These are phyloP conservation scores for Eremothecium sinecaudum DNA, from an alignment of 1,139 yeast genomes.

Conservation along the genomic window DNA sequence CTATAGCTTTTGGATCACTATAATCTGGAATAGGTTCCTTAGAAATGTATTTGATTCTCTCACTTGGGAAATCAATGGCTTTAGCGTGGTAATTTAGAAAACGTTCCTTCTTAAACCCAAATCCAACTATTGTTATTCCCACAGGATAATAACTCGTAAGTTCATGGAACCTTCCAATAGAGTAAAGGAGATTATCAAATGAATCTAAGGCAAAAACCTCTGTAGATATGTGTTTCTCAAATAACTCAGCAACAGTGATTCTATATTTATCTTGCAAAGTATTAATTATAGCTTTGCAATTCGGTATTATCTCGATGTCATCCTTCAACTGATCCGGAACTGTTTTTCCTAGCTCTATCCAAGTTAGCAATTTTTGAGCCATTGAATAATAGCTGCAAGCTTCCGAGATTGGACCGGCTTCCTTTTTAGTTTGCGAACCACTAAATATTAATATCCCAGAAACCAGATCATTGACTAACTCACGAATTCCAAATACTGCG, in stretches of 20 bases:
- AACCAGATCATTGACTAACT: conserved; percentile 30
- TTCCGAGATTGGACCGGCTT: conserved; percentile 49
- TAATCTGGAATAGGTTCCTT: conserved; percentile 47
- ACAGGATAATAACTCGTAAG: conserved; percentile 41
- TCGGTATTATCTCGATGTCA: conserved; percentile 11
- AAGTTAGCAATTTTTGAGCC: conserved; percentile 18
- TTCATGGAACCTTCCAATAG: conserved; percentile 49
- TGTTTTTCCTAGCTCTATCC: conserved; percentile 7
- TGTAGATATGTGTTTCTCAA: conserved; percentile 19
- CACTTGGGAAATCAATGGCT: conserved; percentile 23
- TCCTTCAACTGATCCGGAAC: conserved; percentile 10
- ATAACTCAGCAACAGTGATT: conserved; percentile 12
- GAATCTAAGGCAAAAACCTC: conserved; percentile 79
- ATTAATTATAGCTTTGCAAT: conserved; percentile 9
- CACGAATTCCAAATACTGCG: conserved; percentile 33
- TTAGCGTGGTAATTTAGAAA: conserved; percentile 48
- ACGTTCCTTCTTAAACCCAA: conserved; percentile 58
- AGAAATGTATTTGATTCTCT: conserved; percentile 41
- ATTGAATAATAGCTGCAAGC: conserved; percentile 43
- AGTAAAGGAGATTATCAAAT: conserved; percentile 64
- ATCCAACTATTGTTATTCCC: conserved; percentile 53
- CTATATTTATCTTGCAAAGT: conserved; percentile 5
- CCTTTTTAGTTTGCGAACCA: conserved; percentile 63
- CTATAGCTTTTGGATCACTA: conserved; percentile 17
- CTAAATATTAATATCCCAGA: conserved; percentile 42